Evolutionary conservation across 2,329 filamentous ascomycete genomes (phyloP), one percentile per base, ranked within the genome.

Genomic region (Phoma sp.): DNA sequence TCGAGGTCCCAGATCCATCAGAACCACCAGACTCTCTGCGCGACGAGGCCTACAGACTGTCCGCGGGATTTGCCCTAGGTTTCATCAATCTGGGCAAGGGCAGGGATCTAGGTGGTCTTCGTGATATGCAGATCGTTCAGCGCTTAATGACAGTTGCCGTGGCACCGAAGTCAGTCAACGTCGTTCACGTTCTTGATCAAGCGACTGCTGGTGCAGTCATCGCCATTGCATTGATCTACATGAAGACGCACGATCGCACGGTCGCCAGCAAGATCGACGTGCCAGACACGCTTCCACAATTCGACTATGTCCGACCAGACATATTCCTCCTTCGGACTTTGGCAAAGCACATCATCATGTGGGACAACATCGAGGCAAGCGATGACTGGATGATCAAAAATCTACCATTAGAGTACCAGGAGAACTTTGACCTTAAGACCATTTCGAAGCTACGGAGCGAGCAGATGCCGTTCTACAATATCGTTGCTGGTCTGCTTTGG

Each of bases 81-180:
- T 88, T 96, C 63, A 97, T 99, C 76, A 99, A 99, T 73, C 80
- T 99, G 1, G 95, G 90, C 51, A 96, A 94, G 70, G 96, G 95
- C 19, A 89, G 87, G 57, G 90, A 97, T 67, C 81, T 98, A 25
- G 89, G 89, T 69, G 94, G 94, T 9, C 82, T 99, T 43, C 90
- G 96, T 63, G 95, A 98, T 68, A 96, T 99, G 92, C 87, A 88
- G 41, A 84, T 99, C 8, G 91, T 95, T 0, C 94, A 98, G 70
- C 89, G 95, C 59, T 81, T 99, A 10, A 82, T 99, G 41, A 84
- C 88, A 0, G 85, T 97, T 46, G 94, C 95, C 10, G 91, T 96
- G 4, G 88, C 92, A 2, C 91, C 90, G 1, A 96, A 96, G 76
- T 91, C 93, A 57, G 92, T 98, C 12, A 89, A 96, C 65, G 83